phyloP scores from a whole-genome alignment of 192 early-diverging fungal genomes.

The Radiomyces spectabilis region DNA sequence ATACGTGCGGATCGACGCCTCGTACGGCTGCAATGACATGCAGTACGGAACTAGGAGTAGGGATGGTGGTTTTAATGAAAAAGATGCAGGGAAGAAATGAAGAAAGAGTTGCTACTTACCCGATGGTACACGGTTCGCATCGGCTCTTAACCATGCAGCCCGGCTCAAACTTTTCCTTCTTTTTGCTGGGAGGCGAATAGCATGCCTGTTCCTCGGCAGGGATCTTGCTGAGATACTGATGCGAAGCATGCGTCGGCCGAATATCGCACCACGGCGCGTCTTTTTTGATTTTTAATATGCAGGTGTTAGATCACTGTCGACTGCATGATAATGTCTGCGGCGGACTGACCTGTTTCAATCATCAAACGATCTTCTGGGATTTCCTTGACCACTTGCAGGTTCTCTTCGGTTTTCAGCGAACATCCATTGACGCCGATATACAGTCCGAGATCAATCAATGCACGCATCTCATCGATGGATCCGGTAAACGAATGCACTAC shows the following conservation, averaged over 20 bases:
- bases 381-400: constrained; percentile 58
- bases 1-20: constrained; percentile 34
- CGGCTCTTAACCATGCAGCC: constrained; percentile 71
- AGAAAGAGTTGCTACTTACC: constrained; percentile 19
- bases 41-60: constrained; percentile 64
- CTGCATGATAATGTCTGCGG: too few species aligned
- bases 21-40: constrained; percentile 59
- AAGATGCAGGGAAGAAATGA: not conserved
- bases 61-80: too few species aligned
- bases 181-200: constrained; percentile 46
- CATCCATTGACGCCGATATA: constrained; percentile 97
- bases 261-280: constrained; percentile 91
- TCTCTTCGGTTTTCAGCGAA: constrained; percentile 84
- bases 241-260: constrained; percentile 77
- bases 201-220: constrained; percentile 20
- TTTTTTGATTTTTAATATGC: not conserved
- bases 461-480: constrained; percentile 51
- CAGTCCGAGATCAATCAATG: constrained; percentile 58
- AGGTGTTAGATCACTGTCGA: too few species aligned
- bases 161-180: constrained; percentile 67
- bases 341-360: constrained; percentile 83
- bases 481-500: constrained; percentile 93
- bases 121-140: constrained; percentile 78
- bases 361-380: constrained; percentile 79
- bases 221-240: constrained; percentile 38